phyloP scores from a whole-genome alignment of 2,329 filamentous ascomycete species.

The Daldinia sp. region DNA sequence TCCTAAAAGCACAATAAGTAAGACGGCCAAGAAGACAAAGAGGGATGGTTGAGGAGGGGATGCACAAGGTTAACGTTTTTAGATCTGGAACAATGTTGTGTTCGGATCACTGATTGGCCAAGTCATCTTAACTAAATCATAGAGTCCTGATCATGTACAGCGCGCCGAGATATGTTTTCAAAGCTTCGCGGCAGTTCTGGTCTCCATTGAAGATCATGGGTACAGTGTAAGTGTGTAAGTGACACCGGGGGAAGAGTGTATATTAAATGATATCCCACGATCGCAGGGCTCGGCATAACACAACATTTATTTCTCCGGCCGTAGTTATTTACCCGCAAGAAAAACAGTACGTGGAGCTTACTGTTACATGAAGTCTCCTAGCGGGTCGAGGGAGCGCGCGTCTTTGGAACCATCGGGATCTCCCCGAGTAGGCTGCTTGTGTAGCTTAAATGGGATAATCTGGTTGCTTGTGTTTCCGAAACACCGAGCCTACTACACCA shows the following conservation, averaged over 20 bases:
- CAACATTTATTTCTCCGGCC: slow-evolving; percentile 23
- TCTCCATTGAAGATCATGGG: slow-evolving; percentile 32
- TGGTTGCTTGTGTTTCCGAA: slow-evolving; percentile 32
- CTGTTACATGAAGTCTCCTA: slow-evolving; percentile 35
- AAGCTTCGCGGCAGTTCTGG: slow-evolving; percentile 40
- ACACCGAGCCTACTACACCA: slow-evolving; percentile 33
- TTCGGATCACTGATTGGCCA: slow-evolving; percentile 29
- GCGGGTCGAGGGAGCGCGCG: slow-evolving; percentile 24
- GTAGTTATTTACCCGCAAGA: slow-evolving; percentile 41
- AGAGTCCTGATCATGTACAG: slow-evolving; percentile 24
- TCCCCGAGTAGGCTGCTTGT: slow-evolving; percentile 16
- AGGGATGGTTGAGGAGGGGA: slow-evolving; percentile 23
- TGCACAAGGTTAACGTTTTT: slow-evolving; percentile 23
- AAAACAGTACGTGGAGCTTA: slow-evolving; percentile 28
- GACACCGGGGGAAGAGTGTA: slow-evolving; percentile 4
- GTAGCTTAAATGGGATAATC: slow-evolving; percentile 26
- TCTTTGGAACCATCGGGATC: slow-evolving; percentile 24
- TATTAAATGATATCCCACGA: slow-evolving; percentile 38
- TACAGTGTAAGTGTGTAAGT: slow-evolving; percentile 18
- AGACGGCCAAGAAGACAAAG: slow-evolving; percentile 27
- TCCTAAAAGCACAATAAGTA: slow-evolving; percentile 20
- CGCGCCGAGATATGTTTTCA: slow-evolving; percentile 30
- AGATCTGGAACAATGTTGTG: slow-evolving; percentile 34
- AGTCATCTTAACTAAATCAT: slow-evolving; percentile 33
- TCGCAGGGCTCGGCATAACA: slow-evolving; percentile 35